Base-by-base conservation (phyloP, 2,329 filamentous ascomycete species). In the Fusarium austroafricanum region DNA sequence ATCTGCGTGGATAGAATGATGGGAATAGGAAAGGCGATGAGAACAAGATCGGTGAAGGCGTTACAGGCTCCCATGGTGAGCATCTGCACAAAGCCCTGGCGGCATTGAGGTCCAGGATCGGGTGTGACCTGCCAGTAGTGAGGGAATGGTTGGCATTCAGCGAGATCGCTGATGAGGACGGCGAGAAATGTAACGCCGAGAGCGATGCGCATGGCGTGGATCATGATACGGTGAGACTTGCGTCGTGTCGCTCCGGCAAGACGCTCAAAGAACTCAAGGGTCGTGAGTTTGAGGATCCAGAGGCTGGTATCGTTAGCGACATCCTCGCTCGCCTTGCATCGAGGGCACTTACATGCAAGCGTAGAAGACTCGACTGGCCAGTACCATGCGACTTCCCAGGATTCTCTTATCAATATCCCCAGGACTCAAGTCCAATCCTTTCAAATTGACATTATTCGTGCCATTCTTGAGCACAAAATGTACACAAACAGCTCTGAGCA, bases 201-300 rank as follows among this genome's bases (percentile, higher is more conserved):
- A 55, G 91, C 90, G 74, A 86, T 86, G 56, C 93, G 87, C 67
- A 97, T 91, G 63, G 87, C 83, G 47, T 88, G 83, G 21, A 97
- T 83, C 17, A 89, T 87, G 46, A 88, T 76, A 58, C 92, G 88
- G 75, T 96, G 92, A 14, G 90, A 89, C 51, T 85, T 85, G 60
- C 90, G 89, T 89, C 93, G 96, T 53, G 92, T 91, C 38, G 90
- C 89, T 46, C 89, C 89, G 6, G 92, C 94, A 54, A 97, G 86
- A 54, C 94, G 90, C 76, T 91, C 92, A 72, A 97, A 89, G 75
- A 97, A 97, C 76, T 97, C 93, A 57, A 93, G 90, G 35, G 97
- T 91, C 11, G 94, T 93, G 73, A 92, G 87, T 78, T 97, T 97
- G 68, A 94, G 87, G 68, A 90, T 90, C 94, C 94, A 97, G 54